These are phyloP conservation scores for Trametes cingulata DNA, from an alignment of 768 basidiomycete species.

Conservation along the genomic window DNA sequence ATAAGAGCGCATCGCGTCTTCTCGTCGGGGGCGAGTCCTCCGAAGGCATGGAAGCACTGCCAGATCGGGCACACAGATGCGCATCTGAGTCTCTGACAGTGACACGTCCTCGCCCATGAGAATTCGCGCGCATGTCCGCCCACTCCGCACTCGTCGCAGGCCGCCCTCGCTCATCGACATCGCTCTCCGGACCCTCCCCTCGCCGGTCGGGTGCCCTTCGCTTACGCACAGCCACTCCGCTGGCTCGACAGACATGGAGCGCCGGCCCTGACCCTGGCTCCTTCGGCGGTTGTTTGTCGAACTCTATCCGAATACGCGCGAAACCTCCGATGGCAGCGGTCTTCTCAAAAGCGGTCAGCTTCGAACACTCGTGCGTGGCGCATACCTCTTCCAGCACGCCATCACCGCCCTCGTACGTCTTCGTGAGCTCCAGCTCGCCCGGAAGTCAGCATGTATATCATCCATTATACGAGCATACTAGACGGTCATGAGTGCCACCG, in stretches of 20 bases:
- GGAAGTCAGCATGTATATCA: no score
- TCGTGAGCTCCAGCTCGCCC: no score
- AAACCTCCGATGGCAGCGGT: no score
- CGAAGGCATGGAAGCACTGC: slow-evolving; percentile 5
- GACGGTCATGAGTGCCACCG: no score
- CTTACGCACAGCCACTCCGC: not conserved
- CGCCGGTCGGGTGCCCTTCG: not conserved
- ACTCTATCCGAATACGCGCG: no score
- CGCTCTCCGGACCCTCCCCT: not conserved
- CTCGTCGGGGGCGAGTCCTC: not conserved
- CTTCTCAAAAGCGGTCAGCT: no score
- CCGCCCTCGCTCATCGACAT: not conserved
- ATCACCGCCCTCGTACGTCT: no score
- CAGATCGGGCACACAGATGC: not conserved
- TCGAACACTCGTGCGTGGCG: no score
- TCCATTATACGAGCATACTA: no score
- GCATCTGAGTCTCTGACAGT: not conserved
- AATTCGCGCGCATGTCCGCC: no score
- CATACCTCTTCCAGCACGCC: no score
- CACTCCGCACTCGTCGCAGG: not conserved
- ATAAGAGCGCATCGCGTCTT: not conserved
- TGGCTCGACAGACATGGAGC: not conserved
- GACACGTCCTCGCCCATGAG: no score
- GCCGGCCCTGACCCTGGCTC: not conserved
- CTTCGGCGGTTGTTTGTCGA: not conserved